Conservation (phyloP, 495 filamentous ascomycete species). For the Neurospora sublineolata region DNA sequence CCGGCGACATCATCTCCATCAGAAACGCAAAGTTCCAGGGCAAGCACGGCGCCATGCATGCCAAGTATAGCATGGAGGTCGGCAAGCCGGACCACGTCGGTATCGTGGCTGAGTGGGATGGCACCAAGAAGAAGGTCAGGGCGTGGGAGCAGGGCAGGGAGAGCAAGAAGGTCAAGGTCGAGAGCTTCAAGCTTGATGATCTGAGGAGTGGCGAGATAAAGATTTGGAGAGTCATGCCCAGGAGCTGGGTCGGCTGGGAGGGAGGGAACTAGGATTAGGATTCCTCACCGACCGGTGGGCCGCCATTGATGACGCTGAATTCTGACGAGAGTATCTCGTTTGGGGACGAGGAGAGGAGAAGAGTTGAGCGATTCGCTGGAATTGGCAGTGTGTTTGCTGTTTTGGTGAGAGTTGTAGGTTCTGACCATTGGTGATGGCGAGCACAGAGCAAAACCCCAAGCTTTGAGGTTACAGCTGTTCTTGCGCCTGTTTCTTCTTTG, state of each 20-base stretch:
- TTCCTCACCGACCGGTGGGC: neutral
- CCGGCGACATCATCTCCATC: constrained; percentile 87
- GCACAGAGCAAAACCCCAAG: no score
- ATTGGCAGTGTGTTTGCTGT: neutral
- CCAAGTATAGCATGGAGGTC: constrained; percentile 82
- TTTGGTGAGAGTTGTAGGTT: neutral
- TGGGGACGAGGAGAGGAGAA: neutral
- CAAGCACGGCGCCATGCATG: constrained; percentile 87
- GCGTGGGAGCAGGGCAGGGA: constrained; percentile 94
- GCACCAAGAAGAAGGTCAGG: constrained; percentile 93
- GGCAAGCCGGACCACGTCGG: constrained; percentile 90
- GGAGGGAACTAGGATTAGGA: constrained; percentile 2
- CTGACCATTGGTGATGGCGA: neutral
- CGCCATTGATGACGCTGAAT: neutral
- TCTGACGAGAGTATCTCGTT: neutral
- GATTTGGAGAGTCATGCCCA: constrained; percentile 91
- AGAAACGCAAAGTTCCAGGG: constrained; percentile 93
- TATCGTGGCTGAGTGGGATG: constrained; percentile 97
- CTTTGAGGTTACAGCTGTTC: neutral
- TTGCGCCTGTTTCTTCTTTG: neutral
- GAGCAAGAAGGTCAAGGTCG: constrained; percentile 85
- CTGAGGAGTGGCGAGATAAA: constrained; percentile 89
- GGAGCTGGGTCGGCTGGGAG: constrained; percentile 86
- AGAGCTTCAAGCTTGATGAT: constrained; percentile 89
- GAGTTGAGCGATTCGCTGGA: neutral